These are phyloP conservation scores for Alternaria atra DNA, from an alignment of 2,329 filamentous ascomycete species.

Conservation along the genomic window DNA sequence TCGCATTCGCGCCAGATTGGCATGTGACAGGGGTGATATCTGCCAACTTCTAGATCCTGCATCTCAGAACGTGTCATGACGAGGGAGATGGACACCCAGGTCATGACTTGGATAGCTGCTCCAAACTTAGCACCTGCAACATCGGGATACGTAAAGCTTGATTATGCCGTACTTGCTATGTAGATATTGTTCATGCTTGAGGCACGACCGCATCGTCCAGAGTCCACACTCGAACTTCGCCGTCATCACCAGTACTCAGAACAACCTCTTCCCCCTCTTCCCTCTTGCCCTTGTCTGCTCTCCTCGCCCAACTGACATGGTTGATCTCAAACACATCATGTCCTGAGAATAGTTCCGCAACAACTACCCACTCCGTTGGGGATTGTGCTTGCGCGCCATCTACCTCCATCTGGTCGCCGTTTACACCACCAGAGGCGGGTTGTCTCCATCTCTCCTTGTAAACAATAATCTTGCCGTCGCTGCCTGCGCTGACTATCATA, in stretches of 20 bases:
- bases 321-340: conserved; percentile 97
- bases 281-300: conserved; percentile 72
- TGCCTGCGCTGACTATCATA: conserved; percentile 84
- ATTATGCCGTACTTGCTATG: too few relatives aligned
- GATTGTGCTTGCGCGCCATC: conserved; percentile 25
- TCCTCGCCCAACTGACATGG: conserved; percentile 84
- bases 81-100: too few relatives aligned
- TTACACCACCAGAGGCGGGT: conserved; percentile 35
- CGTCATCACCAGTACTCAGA: conserved; percentile 91
- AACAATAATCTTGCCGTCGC: conserved; percentile 63
- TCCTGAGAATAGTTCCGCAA: conserved; percentile 74
- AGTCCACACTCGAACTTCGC: conserved; percentile 84
- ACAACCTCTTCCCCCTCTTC: conserved; percentile 81
- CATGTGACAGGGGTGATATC: background rate
- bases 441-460: conserved; percentile 31
- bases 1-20: conserved; percentile 6
- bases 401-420: conserved; percentile 28
- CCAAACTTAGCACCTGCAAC: too few relatives aligned
- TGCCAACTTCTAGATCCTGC: background rate
- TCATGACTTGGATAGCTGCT: too few relatives aligned
- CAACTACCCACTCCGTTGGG: conserved; percentile 72
- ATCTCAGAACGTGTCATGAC: background rate
- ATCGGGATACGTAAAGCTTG: too few relatives aligned
- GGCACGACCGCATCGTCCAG: conserved; percentile 26
- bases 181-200: background rate